Evolutionary conservation across 2,329 filamentous ascomycete genomes (phyloP).

Genomic region (Lasiodiplodia theobromae): DNA sequence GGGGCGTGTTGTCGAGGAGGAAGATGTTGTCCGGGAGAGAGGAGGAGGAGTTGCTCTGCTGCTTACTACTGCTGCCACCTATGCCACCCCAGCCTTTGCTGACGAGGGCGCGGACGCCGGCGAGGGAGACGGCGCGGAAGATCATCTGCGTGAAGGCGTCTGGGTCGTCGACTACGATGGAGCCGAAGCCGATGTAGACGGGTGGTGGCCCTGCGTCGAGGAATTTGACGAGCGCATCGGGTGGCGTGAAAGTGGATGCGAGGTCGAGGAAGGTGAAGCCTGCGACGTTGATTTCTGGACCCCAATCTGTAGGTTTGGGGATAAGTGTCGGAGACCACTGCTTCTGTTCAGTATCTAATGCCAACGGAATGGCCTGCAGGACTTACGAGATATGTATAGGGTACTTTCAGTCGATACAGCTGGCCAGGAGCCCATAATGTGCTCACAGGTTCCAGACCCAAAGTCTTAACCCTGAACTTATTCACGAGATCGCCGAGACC

Average conservation of each 20-base stretch:
- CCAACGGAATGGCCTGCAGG: not conserved
- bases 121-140: constrained; percentile 69
- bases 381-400: constrained; percentile 70
- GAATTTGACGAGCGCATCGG: constrained; percentile 57
- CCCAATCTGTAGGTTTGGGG: constrained; percentile 73
- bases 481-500: constrained; percentile 79
- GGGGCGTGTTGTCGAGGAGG: constrained; percentile 76
- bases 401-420: constrained; percentile 75
- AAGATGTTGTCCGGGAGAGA: constrained; percentile 65
- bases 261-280: constrained; percentile 81
- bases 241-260: constrained; percentile 67
- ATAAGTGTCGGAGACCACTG: constrained; percentile 66
- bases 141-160: constrained; percentile 74
- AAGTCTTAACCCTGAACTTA: constrained; percentile 71
- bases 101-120: constrained; percentile 74
- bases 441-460: constrained; percentile 76
- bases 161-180: constrained; percentile 76
- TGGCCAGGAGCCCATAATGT: constrained; percentile 79
- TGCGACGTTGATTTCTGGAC: constrained; percentile 73
- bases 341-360: not conserved
- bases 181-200: constrained; percentile 79
- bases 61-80: constrained; percentile 53
- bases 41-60: not conserved
- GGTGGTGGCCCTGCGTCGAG: constrained; percentile 58
- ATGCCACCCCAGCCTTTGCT: constrained; percentile 80